Evolutionary conservation across 345 rosid genomes (phyloP), one percentile per base, ranked within the genome.

Genomic region (Arabidopsis arenosa): DNA sequence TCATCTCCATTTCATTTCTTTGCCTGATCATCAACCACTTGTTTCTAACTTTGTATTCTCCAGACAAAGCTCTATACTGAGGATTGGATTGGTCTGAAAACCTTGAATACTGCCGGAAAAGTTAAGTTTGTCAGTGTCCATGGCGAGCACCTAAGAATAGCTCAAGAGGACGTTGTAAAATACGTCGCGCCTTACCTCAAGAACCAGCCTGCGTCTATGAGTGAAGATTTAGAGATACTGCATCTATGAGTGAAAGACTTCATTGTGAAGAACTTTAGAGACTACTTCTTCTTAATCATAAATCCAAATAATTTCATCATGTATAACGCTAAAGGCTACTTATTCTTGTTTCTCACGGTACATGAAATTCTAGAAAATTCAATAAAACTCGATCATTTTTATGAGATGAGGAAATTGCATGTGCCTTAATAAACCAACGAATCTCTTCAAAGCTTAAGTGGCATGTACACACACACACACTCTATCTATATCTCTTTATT

Each of bases 31-130:
- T 54, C n/a, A 30, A 6, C 4, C 35, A 54, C 55, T 62, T 60
- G 65, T 61, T 23, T 59, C 35, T 39, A 32, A 59, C 17, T 13
- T 30, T 11, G 18, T 39, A 39, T 6, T 40, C 4, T 77, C 75
- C 83, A 94, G 98, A 94, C 97, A 59, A 80, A 83, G 57, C 90
- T 94, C 44, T 94, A 92, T 63, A 79, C 18, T 0, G 97, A 92
- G 76, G 98, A 94, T 58, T 94, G 98, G 97, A 94, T 94, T 33
- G 96, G 97, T 55, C 87, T 92, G 36, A 87, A 83, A 74, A 68
- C 84, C 0, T 67, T 94, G 47, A 86, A 94, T 65, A 86, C 30
- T 48, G 88, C 85, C n/a, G 91, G 95, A 72, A 92, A 80, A 81
- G 92, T 94, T 23, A 86, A 79, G 69, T 92, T 76, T 70, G 66